These are phyloP conservation scores for Kwoniella sp. DNA, from an alignment of 768 basidiomycete species.

Conservation along the genomic window DNA sequence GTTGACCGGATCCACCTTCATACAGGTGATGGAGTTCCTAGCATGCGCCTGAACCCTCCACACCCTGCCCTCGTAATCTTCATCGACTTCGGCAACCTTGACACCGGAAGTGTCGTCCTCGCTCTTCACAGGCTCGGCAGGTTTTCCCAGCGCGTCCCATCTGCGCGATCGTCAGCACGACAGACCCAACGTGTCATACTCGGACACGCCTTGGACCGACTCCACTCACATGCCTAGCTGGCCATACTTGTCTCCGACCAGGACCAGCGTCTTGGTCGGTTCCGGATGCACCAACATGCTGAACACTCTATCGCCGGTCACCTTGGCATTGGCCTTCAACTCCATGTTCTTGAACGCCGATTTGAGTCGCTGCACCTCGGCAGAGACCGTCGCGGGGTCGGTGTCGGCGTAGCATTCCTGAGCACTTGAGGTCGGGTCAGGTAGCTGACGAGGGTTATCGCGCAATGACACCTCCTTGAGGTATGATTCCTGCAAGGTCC, in stretches of 20 bases:
- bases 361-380: constrained; percentile 29
- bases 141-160: constrained; percentile 46
- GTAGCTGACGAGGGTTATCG: constrained; percentile 9
- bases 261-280: constrained; percentile 46
- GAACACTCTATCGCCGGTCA: constrained; percentile 52
- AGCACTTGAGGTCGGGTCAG: constrained; percentile 5
- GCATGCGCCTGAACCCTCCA: constrained; percentile 50
- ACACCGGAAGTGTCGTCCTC: constrained; percentile 25
- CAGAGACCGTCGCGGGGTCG: constrained; percentile 11
- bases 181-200: too few species aligned
- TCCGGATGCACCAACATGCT: constrained; percentile 51
- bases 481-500: constrained; percentile 18
- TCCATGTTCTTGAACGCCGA: constrained; percentile 36
- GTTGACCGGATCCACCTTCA: constrained; percentile 50
- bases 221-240: constrained; percentile 46
- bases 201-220: background rate
- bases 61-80: constrained; percentile 34
- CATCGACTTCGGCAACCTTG: constrained; percentile 21
- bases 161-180: constrained; percentile 17
- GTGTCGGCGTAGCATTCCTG: constrained; percentile 28
- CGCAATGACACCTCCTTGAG: too few species aligned
- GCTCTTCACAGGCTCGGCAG: constrained; percentile 24
- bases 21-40: constrained; percentile 43
- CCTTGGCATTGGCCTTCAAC: constrained; percentile 42
- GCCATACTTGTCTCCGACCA: constrained; percentile 51